Conservation (phyloP, 1,284 basidiomycete genomes). For the Salmacisia buchloeana region DNA sequence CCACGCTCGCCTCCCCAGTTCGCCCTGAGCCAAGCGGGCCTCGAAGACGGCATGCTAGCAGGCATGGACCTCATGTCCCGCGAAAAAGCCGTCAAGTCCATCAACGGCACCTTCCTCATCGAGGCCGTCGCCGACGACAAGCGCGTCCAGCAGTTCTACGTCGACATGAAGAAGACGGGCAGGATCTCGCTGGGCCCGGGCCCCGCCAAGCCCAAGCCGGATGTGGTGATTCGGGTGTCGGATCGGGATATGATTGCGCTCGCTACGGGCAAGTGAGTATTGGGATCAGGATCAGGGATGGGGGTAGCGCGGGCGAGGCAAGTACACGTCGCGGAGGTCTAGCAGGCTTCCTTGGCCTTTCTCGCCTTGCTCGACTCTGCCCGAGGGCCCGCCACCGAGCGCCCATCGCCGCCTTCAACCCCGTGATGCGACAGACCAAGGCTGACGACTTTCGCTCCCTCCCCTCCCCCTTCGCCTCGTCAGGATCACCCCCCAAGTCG, state of each 20-base stretch:
- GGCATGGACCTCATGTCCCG: constrained; percentile 37
- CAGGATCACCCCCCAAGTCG: constrained; percentile 28
- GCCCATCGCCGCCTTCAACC: too few species aligned
- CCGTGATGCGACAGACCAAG: too few species aligned
- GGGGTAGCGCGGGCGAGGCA: background rate
- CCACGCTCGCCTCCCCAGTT: too few species aligned
- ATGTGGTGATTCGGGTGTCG: constrained; percentile 28
- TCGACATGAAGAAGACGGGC: constrained; percentile 35
- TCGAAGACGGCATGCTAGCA: constrained; percentile 24
- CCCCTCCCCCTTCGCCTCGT: background rate
- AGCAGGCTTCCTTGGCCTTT: too few species aligned
- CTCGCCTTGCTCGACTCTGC: too few species aligned
- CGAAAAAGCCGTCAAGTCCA: constrained; percentile 29
- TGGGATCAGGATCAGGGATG: background rate
- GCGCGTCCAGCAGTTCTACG: constrained; percentile 26
- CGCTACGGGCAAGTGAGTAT: constrained; percentile 23
- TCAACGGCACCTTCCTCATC: constrained; percentile 37
- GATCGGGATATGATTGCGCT: constrained; percentile 40
- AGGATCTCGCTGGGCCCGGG: constrained; percentile 23
- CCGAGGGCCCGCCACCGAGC: too few species aligned
- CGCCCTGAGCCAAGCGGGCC: constrained; percentile 24
- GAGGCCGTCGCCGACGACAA: constrained; percentile 23
- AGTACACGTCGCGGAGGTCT: background rate
- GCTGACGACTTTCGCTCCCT: background rate
- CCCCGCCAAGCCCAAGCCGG: constrained; percentile 32